Evolutionary conservation across 1,139 yeast species (phyloP).

Genomic region (Pneumocystis jirovecii): DNA sequence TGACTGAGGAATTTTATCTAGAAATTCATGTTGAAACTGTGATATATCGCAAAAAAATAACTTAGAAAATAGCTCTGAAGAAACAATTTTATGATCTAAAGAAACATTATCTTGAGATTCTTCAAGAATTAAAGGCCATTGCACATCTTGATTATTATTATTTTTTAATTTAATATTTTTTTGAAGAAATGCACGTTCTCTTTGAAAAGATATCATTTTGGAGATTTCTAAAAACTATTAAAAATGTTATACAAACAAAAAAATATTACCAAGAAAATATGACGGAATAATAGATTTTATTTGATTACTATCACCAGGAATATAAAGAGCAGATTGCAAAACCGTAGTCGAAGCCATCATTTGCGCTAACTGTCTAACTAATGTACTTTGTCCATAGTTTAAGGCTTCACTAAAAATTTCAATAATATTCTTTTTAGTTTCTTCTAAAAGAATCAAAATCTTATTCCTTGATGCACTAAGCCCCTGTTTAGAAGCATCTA

Average conservation of each 20-base stretch:
- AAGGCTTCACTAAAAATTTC: not conserved
- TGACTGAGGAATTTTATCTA: slow-evolving; percentile 27
- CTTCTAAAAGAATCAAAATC: not conserved
- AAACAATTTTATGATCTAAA: not conserved
- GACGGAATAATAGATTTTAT: not conserved
- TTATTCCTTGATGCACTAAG: not conserved
- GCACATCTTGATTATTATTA: not conserved
- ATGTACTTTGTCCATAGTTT: not conserved
- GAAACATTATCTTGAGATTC: not conserved
- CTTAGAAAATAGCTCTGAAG: not conserved
- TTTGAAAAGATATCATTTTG: not conserved
- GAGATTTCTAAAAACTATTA: not conserved
- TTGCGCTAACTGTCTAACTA: not conserved
- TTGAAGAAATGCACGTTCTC: not conserved
- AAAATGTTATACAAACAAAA: not conserved
- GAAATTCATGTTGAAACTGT: slow-evolving; percentile 15
- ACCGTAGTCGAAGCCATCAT: not conserved
- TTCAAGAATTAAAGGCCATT: not conserved
- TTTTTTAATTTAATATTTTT: not conserved
- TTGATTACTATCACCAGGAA: not conserved
- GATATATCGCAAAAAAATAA: slow-evolving; percentile 15
- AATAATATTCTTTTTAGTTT: not conserved
- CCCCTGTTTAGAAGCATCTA: not conserved
- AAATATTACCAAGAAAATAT: not conserved
- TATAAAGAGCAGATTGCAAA: not conserved